Evolutionary conservation across 2,329 filamentous ascomycete genomes (phyloP).

Genomic region (Colletotrichum costaricense): DNA sequence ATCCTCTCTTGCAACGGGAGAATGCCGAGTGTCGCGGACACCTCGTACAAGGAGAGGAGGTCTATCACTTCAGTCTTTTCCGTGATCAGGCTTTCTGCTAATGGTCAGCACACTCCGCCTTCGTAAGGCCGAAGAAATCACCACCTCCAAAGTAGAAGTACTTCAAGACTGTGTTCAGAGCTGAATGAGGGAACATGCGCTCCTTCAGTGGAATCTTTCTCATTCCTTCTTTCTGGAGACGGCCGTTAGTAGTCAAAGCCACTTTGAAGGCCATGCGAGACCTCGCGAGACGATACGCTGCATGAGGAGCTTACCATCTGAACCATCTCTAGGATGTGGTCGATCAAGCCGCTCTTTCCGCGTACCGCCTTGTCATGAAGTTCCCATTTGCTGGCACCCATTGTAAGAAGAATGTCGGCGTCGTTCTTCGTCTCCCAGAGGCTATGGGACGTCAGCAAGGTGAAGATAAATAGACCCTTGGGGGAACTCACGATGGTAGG

Average conservation of each 20-base stretch:
- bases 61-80: background rate
- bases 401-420: background rate
- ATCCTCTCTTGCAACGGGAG: background rate
- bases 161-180: slow-evolving; percentile 1
- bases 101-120: too few relatives aligned
- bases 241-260: background rate
- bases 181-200: background rate
- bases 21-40: background rate
- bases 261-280: too few relatives aligned
- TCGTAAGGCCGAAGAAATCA: too few relatives aligned
- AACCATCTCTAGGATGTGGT: background rate
- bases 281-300: background rate
- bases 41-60: slow-evolving; percentile 10
- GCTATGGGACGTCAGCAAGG: background rate
- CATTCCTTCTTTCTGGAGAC: background rate
- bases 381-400: slow-evolving; percentile 2
- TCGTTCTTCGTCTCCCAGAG: slow-evolving; percentile 7
- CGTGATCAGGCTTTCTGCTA: background rate
- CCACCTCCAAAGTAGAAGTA: slow-evolving; percentile 17
- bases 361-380: slow-evolving; percentile 14
- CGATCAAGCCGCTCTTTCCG: background rate
- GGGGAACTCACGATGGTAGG: background rate
- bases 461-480: accelerated
- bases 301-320: background rate
- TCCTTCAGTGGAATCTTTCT: slow-evolving; percentile 13